Percentiles rank a stretch among this genome's conserved stretches.
Evolutionary conservation across 2,329 filamentous ascomycete species (phyloP).

Genomic region (Parastagonospora avenae): DNA sequence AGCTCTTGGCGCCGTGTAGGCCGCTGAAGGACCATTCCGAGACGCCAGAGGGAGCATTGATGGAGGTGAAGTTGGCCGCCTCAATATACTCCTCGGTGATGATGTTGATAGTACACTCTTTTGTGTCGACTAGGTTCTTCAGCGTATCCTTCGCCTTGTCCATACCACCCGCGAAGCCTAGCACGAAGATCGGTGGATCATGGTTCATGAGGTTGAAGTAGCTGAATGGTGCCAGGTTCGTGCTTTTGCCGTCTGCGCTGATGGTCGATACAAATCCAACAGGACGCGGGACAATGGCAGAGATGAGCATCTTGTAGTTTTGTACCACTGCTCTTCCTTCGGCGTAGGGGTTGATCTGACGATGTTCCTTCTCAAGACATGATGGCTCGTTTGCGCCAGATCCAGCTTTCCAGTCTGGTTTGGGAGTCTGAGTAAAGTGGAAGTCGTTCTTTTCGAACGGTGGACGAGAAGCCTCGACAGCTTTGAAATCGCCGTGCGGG

Average conservation of each 20-base stretch:
- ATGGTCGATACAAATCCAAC: constrained; percentile 69
- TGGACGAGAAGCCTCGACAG: constrained; percentile 69
- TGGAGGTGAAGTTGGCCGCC: constrained; percentile 79
- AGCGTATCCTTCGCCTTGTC: constrained; percentile 77
- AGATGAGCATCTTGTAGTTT: constrained; percentile 95
- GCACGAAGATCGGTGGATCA: constrained; percentile 82
- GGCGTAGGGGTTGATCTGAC: constrained; percentile 81
- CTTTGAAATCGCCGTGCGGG: constrained; percentile 76
- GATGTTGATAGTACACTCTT: constrained; percentile 82
- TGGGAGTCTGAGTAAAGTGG: constrained; percentile 66
- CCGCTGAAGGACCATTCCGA: constrained; percentile 83
- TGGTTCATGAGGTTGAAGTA: constrained; percentile 85
- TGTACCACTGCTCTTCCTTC: constrained; percentile 67
- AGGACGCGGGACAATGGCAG: constrained; percentile 79
- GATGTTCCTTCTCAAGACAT: constrained; percentile 62
- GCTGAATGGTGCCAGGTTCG: constrained; percentile 85
- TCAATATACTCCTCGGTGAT: constrained; percentile 84
- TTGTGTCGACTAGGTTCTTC: constrained; percentile 70
- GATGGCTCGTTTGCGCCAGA: constrained; percentile 66
- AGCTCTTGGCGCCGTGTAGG: constrained; percentile 70
- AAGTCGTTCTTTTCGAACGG: constrained; percentile 61
- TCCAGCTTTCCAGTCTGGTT: constrained; percentile 69
- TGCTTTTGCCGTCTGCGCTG: constrained; percentile 64
- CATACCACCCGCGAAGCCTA: constrained; percentile 63
- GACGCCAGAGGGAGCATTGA: constrained; percentile 77